phyloP scores from a whole-genome alignment of 495 filamentous ascomycete genomes.

The Neurospora sp. region DNA sequence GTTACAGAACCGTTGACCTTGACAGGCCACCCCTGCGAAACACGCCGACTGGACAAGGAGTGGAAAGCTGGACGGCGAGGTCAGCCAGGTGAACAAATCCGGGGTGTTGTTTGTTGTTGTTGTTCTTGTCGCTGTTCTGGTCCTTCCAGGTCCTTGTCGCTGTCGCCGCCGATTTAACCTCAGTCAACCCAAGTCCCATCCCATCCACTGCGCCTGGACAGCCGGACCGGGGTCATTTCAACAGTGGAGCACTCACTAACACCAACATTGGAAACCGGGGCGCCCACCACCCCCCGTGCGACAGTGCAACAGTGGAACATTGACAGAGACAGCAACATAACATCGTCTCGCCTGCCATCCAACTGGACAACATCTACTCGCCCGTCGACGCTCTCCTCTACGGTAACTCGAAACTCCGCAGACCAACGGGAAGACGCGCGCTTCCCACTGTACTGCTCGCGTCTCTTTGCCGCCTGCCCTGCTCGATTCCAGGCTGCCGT shows the following conservation, averaged over 20 bases:
- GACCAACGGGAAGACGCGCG: constrained; percentile 24
- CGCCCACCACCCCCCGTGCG: neutral
- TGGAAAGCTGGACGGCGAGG: neutral
- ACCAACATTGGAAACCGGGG: neutral
- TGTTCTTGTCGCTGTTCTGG: neutral
- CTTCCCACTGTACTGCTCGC: constrained; percentile 23
- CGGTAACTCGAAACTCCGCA: constrained; percentile 5
- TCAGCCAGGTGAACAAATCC: neutral
- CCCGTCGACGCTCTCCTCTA: constrained; percentile 2
- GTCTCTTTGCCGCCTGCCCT: constrained; percentile 26
- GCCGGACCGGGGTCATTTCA: neutral
- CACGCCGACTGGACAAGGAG: neutral
- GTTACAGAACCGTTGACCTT: neutral
- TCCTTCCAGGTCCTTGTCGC: neutral
- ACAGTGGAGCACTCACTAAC: neutral
- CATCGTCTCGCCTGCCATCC: neutral
- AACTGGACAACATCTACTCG: neutral
- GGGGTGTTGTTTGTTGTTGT: neutral
- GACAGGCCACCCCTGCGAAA: neutral
- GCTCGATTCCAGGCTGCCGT: constrained; percentile 11
- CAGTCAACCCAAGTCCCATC: neutral
- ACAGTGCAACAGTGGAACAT: neutral
- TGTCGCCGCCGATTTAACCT: neutral
- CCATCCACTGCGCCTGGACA: neutral
- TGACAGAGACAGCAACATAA: neutral